phyloP scores from a whole-genome alignment of 805 yeast species.

The Kodamaea jinghongensis region DNA sequence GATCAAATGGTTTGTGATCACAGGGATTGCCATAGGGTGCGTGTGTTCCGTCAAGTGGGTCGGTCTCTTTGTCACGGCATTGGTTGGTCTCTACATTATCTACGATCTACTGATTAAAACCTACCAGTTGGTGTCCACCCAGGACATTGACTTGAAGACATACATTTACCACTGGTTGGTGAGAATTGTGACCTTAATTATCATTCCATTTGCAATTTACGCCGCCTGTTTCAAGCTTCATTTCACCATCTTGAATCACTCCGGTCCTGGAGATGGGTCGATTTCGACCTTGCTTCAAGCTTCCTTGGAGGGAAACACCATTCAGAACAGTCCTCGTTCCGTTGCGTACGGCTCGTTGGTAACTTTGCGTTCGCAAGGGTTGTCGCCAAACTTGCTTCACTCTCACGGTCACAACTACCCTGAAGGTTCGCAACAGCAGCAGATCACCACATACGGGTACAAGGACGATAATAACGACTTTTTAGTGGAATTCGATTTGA shows the following conservation, averaged over 20 bases:
- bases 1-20: slow-evolving; percentile 52
- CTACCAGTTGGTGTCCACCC: slow-evolving; percentile 28
- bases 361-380: slow-evolving; percentile 67
- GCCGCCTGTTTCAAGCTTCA: slow-evolving; percentile 76
- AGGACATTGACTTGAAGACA: slow-evolving; percentile 15
- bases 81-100: slow-evolving; percentile 58
- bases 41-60: slow-evolving; percentile 88
- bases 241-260: slow-evolving; percentile 66
- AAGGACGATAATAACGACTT: slow-evolving; percentile 97
- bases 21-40: slow-evolving; percentile 74
- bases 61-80: slow-evolving; percentile 63
- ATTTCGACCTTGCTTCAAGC: slow-evolving; percentile 90
- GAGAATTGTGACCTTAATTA: slow-evolving; percentile 62
- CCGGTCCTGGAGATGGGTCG: slow-evolving; percentile 93
- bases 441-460: slow-evolving; percentile 87
- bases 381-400: slow-evolving; percentile 75
- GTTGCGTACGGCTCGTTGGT: slow-evolving; percentile 60
- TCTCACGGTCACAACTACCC: slow-evolving; percentile 88
- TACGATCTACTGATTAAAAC: slow-evolving; percentile 50
- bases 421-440: slow-evolving; percentile 91
- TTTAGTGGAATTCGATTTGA: slow-evolving; percentile 73
- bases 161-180: slow-evolving; percentile 69
- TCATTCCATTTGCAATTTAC: slow-evolving; percentile 71
- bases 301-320: slow-evolving; percentile 65
- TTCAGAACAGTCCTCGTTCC: slow-evolving; percentile 65